Base-by-base conservation (phyloP, 2,329 filamentous ascomycete genomes). In the Aspergillus ochraceoroseus region DNA sequence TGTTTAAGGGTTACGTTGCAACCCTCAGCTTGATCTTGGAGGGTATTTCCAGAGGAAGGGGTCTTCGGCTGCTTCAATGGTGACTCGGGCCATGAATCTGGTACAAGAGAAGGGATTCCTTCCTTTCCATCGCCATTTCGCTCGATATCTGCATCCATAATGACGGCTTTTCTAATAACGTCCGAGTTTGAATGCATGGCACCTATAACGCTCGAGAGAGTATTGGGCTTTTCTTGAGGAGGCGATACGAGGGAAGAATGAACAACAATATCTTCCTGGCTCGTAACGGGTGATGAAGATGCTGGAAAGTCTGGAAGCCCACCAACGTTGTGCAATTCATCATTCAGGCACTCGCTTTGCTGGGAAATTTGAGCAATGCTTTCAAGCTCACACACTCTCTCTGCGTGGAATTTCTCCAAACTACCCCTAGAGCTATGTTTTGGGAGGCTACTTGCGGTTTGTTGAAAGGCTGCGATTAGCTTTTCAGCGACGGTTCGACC, bases 401-500 rank as follows among this genome's bases (percentile, higher is more conserved):
- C 18, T 5, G 12, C 12, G 12, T 13, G 25, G 11, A 9, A 13
- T 12, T 32, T 36, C 20, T 28, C 14, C 7, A 12, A 5, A 12
- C 6, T 20, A 9, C 29, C 18, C 30, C 19, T 12, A 12, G 3
- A 4, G 5, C 5, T 9, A 25, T 27, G 9, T 3, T 32, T 12
- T 5, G 27, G 31, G 9, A 19, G 19, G 5, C n/a, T 23, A 18
- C 18, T 12, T 3, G 14, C 22, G 19, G 17, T 32, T 14, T 36
- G 41, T 7, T 40, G 35, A 6, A 59, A 45, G 2, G 54, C 56
- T 33, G 51, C 51, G 13, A 43, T 29, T 7, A 59, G 46, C 23
- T 56, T 58, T 29, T 51, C 15, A 1, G 52, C 57, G 14, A 58
- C 44, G 13, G 30, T 25, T 28, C 48, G 43, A 2, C 57, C 57